Base-by-base conservation (phyloP, 371 early-diverging fungal species). In the Mucor lusitanicus region DNA sequence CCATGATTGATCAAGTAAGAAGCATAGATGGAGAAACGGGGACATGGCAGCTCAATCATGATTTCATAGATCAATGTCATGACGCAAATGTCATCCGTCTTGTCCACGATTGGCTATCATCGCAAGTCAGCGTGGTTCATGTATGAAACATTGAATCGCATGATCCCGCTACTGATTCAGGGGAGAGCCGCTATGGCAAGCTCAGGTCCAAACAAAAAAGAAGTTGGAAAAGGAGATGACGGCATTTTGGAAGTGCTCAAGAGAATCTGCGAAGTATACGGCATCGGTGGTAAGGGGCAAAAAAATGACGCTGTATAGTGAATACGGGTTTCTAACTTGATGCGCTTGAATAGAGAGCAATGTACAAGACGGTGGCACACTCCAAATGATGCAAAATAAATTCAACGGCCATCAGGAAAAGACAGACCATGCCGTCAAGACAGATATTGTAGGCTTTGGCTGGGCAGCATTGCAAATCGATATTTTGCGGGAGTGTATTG, bases 391-490 rank as follows among this genome's bases (percentile, higher is more conserved):
- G n/a, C 61, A 62, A 19, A 61, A 61, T 21, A 61, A 56, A 27
- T 40, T 60, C 13, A 53, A 65, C 13, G 6, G 7, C 17, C 46
- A 60, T 19, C 28, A 64, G 6, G 35, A 50, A 27, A 35, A 53
- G 35, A 58, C 30, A 46, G 57, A 27, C 15, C 48, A 39, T 21
- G 37, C 21, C 17, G 33, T 25, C 11, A 62, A 48, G 17, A 6
- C 35, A 0, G 58, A 54, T 13, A 70, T 35, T 19, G 19, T 62
- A 21, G 63, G 58, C 1, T 85, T 85, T 73, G 95, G 95, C 3
- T 94, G 94, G 94, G 89, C 93, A 23, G 87, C 79, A 13, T 68
- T 95, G 19, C 94, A 93, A 71, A 89, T 92, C 59, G 90, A 88
- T 71, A 87, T 91, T 11, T 68, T 94, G 27, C 84, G 89, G 54